phyloP scores from a whole-genome alignment of 148 eudicot species.

The Vaccinium corymbosum region DNA sequence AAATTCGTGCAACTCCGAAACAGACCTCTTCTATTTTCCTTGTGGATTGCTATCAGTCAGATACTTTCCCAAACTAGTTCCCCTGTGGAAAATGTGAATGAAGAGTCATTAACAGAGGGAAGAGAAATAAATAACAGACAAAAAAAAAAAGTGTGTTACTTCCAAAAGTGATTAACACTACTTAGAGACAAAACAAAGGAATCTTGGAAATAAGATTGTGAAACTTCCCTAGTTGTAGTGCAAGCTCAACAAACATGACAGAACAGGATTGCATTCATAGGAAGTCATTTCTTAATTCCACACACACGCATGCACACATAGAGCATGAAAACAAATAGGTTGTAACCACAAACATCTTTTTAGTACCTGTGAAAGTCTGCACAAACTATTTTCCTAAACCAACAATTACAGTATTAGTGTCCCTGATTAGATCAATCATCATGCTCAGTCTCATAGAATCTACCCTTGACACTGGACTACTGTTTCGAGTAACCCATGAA shows the following conservation, averaged over 20 bases:
- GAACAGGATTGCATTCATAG: too few relatives aligned
- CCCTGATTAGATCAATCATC: too few relatives aligned
- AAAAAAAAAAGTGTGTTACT: not conserved
- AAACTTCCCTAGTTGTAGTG: not conserved
- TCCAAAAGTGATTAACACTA: not conserved
- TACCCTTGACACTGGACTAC: too few relatives aligned
- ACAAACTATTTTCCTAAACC: too few relatives aligned
- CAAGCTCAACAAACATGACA: not conserved
- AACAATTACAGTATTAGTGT: too few relatives aligned
- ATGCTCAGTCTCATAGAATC: too few relatives aligned
- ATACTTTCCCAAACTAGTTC: constrained; percentile 27
- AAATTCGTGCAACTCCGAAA: constrained; percentile 26
- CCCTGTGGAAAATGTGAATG: constrained; percentile 24
- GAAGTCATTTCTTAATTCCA: too few relatives aligned
- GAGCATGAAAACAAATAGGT: too few relatives aligned
- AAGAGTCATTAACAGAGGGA: not conserved
- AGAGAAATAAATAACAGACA: not conserved
- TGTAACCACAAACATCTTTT: too few relatives aligned
- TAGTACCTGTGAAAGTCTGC: too few relatives aligned
- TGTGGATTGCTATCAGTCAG: constrained; percentile 29
- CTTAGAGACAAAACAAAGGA: not conserved
- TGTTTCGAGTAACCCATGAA: not conserved
- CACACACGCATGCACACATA: too few relatives aligned
- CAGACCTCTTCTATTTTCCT: constrained; percentile 24
- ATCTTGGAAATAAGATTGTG: not conserved